Evolutionary conservation across 768 basidiomycete genomes (phyloP), one percentile per base, ranked within the genome.

Genomic region (Pleurotus giganteus): DNA sequence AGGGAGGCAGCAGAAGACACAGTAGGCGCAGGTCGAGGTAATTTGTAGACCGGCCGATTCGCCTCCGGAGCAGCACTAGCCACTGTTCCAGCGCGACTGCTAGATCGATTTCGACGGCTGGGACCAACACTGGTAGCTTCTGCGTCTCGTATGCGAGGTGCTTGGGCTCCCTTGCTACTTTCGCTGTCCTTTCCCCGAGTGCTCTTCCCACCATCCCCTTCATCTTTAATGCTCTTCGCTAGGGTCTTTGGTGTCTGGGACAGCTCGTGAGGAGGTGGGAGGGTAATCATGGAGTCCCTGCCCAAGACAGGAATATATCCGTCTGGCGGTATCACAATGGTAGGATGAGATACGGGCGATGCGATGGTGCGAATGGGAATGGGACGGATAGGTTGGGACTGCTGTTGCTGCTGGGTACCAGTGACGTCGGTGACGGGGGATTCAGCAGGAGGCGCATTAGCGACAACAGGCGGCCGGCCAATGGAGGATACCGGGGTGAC

Each of bases 251-350:
- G 72, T 15, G 69, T 69, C 19, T 74, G 76, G 8, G 65, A 64
- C 41, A 89, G 70, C 58, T 84, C 85, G 62, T 81, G 79, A 0
- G 86, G 81, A 17, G 87, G 81, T 4, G 86, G 87, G 0, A 89
- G 66, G 15, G 77, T 77, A 37, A 87, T 82, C 17, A 76, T 66
- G 42, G 72, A 71, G 54, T 85, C 83, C 2, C 69, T 67, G 59
- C 78, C 85, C 2, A 72, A 64, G 8, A 71, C 65, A 1, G 87
- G 87, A 53, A 89, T 86, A 56, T 77, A 85, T 3, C 81, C 82
- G 43, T 89, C 87, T 0, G 76, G 82, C 11, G 83, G 86, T 13
- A 83, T 72, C 6, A 68, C 49, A 21, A 66, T 63, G 6, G 65
- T 62, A 32, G 77, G 70, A 24, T 32, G 49, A 4, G 82, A 79